Base-by-base conservation (phyloP, 78 protist genomes). In the Dictyostelium capitatum region DNA sequence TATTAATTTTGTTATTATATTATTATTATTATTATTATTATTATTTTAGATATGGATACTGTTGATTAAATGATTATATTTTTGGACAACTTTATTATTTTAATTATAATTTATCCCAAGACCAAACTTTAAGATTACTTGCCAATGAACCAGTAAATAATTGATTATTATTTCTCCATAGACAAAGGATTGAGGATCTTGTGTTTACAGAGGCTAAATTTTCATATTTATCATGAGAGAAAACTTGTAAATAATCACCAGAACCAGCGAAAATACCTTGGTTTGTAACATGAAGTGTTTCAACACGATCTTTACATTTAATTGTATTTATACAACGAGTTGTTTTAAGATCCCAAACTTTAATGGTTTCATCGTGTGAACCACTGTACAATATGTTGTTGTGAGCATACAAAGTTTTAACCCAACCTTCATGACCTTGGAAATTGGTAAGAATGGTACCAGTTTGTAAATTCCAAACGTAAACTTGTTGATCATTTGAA, bases 381-480 rank as follows among this genome's bases (percentile, higher is more conserved):
- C 94, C 96, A 25, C 77, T 48, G 75, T 79, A 94, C 28, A 94
- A 59, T 15, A 37, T 57, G 48, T 79, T 80, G 70, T 69, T 80
- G 67, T 79, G 80, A 23, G 82, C 82, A n/a, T 78, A 77, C 17
- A 94, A 37, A 20, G 94, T 48, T 47, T 94, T 73, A 12, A 94
- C 94, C 80, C 90, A 77, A 69, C 96, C 96, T 37, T 83, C 79
- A 25, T 94, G 96, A 50, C 96, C 90, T 53, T 82, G 90, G 82
- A 80, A 80, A 50, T 80, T 80, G 43, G 92, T 77, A 67, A 91
- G 82, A n/a, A 81, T 51, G 8, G 65, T n/a, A 25, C 73, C 80
- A 23, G 80, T 75, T 10, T 62, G 83, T 12, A 91, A 73, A 47
- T 41, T 56, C 95, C 95, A 91, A 30, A 91, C 94, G 43, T 74